These are phyloP conservation scores for Cercis canadensis DNA, from an alignment of 306 rosid species.

Conservation along the genomic window DNA sequence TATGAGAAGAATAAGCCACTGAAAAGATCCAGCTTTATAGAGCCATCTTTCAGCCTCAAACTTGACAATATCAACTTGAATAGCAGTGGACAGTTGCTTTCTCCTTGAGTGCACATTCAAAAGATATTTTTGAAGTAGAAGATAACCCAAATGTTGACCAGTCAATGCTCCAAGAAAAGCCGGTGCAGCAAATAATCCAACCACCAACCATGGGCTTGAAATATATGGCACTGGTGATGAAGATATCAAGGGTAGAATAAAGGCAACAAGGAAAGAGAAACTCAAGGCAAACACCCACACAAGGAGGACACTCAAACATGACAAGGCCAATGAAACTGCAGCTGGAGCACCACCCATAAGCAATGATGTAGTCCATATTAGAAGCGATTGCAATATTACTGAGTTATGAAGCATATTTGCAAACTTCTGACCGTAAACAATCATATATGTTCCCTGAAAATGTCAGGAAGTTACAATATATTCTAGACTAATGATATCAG, in stretches of 20 bases:
- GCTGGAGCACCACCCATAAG: constrained; percentile 92
- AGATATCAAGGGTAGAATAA: constrained; percentile 66
- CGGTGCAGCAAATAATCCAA: constrained; percentile 90
- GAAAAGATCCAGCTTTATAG: constrained; percentile 90
- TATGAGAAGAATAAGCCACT: constrained; percentile 86
- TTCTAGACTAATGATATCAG: constrained; percentile 34
- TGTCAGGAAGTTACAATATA: constrained; percentile 33
- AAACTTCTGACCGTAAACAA: constrained; percentile 74
- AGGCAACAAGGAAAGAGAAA: constrained; percentile 66
- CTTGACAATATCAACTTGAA: constrained; percentile 63
- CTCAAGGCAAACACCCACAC: constrained; percentile 75
- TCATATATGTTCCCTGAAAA: constrained; percentile 86
- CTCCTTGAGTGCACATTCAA: constrained; percentile 59
- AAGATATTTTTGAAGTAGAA: constrained; percentile 66
- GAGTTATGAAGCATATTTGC: constrained; percentile 82
- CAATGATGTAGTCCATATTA: constrained; percentile 85
- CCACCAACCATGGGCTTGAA: constrained; percentile 85
- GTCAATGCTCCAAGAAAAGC: constrained; percentile 88
- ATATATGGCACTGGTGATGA: constrained; percentile 83
- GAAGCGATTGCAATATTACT: constrained; percentile 84
- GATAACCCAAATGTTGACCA: constrained; percentile 90
- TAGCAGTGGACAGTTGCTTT: constrained; percentile 50
- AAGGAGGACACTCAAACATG: constrained; percentile 68
- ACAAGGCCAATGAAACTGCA: constrained; percentile 72
- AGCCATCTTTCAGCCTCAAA: constrained; percentile 99